phyloP scores from a whole-genome alignment of 768 basidiomycete species.

The Vararia minispora region DNA sequence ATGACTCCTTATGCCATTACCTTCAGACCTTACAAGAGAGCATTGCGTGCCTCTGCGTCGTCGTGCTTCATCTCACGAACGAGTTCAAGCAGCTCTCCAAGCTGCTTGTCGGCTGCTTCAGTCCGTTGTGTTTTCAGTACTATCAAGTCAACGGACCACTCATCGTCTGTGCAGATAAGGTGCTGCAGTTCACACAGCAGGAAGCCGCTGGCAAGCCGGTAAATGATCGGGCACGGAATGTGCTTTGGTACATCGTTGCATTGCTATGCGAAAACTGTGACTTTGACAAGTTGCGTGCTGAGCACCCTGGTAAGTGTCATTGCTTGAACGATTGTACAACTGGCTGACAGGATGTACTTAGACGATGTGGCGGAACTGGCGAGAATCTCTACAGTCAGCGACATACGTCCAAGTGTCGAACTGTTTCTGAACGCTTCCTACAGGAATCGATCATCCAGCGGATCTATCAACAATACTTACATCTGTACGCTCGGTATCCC shows the following conservation, averaged over 20 bases:
- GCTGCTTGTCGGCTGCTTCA: no score
- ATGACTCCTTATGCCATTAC: not conserved
- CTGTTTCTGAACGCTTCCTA: not conserved
- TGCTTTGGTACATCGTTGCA: no score
- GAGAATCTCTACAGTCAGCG: slow-evolving; percentile 9
- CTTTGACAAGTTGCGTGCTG: slow-evolving; percentile 65
- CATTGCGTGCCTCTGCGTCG: slow-evolving; percentile 85
- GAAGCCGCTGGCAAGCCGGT: no score
- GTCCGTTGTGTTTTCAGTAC: no score
- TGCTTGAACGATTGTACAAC: no score
- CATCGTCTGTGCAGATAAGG: no score
- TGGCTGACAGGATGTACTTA: no score
- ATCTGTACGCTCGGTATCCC: slow-evolving; percentile 57
- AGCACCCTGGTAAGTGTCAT: slow-evolving; percentile 44
- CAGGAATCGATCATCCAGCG: slow-evolving; percentile 74
- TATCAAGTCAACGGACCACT: no score
- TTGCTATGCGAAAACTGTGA: slow-evolving; percentile 83
- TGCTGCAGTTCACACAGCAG: no score
- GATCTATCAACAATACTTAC: slow-evolving; percentile 62
- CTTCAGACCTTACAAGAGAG: slow-evolving; percentile 86
- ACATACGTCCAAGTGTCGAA: no score
- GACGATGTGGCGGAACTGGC: slow-evolving; percentile 13
- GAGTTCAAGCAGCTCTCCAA: slow-evolving; percentile 70
- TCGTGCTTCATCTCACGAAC: slow-evolving; percentile 76
- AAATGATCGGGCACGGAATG: no score